Base-by-base conservation (phyloP, 2,329 filamentous ascomycete species). In the Colletotrichum cuscutae region DNA sequence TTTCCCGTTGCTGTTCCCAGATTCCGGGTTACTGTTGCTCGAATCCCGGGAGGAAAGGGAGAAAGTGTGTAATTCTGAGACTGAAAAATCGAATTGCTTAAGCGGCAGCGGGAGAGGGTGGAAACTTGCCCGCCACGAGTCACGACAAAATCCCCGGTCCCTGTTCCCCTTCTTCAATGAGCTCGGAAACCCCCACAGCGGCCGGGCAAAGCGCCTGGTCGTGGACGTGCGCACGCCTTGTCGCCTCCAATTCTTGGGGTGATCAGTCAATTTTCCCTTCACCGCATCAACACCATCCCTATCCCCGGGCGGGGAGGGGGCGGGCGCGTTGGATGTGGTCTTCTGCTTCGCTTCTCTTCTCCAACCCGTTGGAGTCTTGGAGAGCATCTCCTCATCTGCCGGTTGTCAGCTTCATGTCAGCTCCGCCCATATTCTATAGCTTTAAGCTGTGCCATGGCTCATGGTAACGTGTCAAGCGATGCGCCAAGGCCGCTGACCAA, bases 191-290 rank as follows among this genome's bases (percentile, higher is more conserved):
- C 59, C 46, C 66, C 66, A 60, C 61, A 70, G 70, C 66, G 66
- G 70, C 42, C 63, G 70, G 70, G 53, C 63, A 72, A 65, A 46
- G 60, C 66, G 59, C 56, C 32, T 64, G 59, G 32, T 56, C 6
- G 52, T n/a, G n/a, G 28, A 32, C 32, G 32, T 32, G 32, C 28
- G 62, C 28, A 52, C 42, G 32, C 24, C 54, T 67, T 57, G 46
- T 13, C 32, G 30, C 1, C 4, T 15, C 15, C 22, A 32, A 26
- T n/a, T 60, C 32, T 60, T 15, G n/a, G 24, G 32, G 19, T n/a
- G 59, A 26, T 63, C 22, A 42, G 49, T 63, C 49, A 42, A 49
- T 13, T 26, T 56, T 28, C 24, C 19, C 32, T 54, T 72, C 70
- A 70, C 70, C 70, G 70, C 60, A 70, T 58, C 30, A 24, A 53